Conservation (phyloP, 1,284 basidiomycete genomes). For the Ceratobasidium sp. region DNA sequence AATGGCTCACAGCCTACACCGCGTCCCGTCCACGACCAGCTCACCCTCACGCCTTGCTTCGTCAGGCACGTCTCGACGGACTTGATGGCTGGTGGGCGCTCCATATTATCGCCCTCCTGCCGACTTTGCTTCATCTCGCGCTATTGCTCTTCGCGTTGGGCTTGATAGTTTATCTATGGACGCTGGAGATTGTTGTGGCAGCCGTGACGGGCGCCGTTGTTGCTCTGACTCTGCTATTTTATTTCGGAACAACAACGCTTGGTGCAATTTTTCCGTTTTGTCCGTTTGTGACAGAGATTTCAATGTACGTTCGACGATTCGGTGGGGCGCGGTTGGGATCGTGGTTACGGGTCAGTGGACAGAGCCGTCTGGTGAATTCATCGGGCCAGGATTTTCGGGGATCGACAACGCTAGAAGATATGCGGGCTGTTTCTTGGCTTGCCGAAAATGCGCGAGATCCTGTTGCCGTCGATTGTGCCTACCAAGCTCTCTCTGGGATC, state of each 20-base stretch:
- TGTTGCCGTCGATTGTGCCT: too few species aligned
- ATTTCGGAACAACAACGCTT: neutral
- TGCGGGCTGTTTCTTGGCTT: too few species aligned
- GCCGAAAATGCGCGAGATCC: too few species aligned
- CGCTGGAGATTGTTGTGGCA: neutral
- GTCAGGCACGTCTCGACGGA: neutral
- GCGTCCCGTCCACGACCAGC: neutral
- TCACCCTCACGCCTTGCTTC: neutral
- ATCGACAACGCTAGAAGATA: too few species aligned
- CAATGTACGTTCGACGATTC: neutral
- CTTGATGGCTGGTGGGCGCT: conserved; percentile 15
- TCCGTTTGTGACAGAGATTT: neutral
- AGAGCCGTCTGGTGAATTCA: neutral
- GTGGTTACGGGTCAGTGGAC: neutral
- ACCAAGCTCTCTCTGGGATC: neutral
- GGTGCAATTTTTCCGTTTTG: neutral
- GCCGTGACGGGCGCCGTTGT: neutral
- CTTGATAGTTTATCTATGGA: conserved; percentile 13
- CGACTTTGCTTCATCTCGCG: neutral
- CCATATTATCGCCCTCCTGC: neutral
- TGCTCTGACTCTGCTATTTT: neutral
- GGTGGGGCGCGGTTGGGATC: too few species aligned
- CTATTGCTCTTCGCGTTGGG: conserved; percentile 29
- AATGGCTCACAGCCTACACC: conserved; percentile 14
- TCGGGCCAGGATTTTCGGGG: neutral